Percentiles rank a stretch among this genome's conserved stretches.
These are phyloP conservation scores for Podochytrium sp. DNA, from an alignment of 192 early-diverging fungal species.

Conservation along the genomic window DNA sequence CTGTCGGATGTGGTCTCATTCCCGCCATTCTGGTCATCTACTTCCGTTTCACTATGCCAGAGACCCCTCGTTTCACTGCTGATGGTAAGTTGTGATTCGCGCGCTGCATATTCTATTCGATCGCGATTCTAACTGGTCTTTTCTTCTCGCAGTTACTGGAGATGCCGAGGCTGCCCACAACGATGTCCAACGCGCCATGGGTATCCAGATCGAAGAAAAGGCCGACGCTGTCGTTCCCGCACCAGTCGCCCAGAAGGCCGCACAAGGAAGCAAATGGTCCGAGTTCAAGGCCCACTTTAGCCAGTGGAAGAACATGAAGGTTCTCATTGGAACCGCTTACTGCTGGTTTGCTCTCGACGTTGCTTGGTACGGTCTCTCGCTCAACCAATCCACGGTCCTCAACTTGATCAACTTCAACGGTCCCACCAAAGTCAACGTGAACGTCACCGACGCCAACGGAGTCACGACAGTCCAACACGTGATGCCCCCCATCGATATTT, in stretches of 20 bases:
- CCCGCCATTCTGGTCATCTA: constrained; percentile 86
- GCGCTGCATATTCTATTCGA: too few relatives aligned
- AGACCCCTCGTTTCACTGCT: constrained; percentile 86
- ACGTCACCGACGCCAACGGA: background rate
- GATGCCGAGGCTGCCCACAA: too few relatives aligned
- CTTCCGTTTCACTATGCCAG: constrained; percentile 85
- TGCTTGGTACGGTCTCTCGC: constrained; percentile 52
- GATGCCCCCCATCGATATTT: constrained; percentile 55
- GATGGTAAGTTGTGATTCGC: too few relatives aligned
- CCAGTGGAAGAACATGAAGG: constrained; percentile 78
- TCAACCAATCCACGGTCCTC: constrained; percentile 27
- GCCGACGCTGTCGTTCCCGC: too few relatives aligned
- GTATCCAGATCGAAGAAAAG: too few relatives aligned
- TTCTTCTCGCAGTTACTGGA: too few relatives aligned
- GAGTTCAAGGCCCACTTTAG: constrained; percentile 65
- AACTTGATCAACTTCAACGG: constrained; percentile 41
- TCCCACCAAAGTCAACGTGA: constrained; percentile 20
- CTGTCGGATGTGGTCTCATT: constrained; percentile 81
- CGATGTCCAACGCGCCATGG: too few relatives aligned
- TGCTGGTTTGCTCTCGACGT: constrained; percentile 55
- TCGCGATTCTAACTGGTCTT: too few relatives aligned
- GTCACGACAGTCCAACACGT: constrained; percentile 38
- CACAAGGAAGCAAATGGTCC: constrained; percentile 10
- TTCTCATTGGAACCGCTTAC: constrained; percentile 60
- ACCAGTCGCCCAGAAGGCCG: constrained; percentile 2